These are phyloP conservation scores for Aschersonia sp. DNA, from an alignment of 2,329 filamentous ascomycete species.

Conservation along the genomic window DNA sequence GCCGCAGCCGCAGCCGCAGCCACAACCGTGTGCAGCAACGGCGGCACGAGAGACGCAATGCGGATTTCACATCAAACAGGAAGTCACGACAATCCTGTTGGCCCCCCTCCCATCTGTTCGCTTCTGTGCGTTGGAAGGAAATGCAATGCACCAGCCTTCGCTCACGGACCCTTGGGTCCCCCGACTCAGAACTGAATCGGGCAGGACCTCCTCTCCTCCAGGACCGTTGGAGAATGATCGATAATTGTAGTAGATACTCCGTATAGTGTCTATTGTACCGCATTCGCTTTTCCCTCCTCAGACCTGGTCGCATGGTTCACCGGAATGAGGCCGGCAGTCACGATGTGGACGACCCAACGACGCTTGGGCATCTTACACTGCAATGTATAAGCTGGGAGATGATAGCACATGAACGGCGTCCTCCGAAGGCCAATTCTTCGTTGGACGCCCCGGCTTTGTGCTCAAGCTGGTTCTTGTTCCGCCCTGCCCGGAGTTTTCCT, in stretches of 20 bases:
- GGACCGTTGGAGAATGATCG: no score
- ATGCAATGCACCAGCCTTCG: no score
- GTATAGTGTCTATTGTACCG: no score
- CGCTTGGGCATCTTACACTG: not conserved
- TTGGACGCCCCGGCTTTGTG: not conserved
- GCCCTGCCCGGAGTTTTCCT: not conserved
- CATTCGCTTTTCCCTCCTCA: not conserved
- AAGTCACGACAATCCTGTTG: no score
- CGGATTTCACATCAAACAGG: no score
- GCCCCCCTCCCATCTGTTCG: no score
- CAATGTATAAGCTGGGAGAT: not conserved
- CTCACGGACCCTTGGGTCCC: no score
- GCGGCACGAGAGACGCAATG: not conserved
- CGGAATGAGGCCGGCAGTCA: conserved; percentile 1
- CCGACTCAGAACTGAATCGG: no score
- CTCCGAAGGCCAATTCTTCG: not conserved
- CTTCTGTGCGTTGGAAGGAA: no score
- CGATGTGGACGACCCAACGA: not conserved
- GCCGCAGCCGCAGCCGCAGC: not conserved
- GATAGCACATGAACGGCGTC: not conserved
- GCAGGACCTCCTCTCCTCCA: no score
- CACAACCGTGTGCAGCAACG: not conserved
- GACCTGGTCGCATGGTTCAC: not conserved
- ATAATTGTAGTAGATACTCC: no score
- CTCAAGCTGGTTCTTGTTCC: not conserved